Percentiles rank a stretch among this genome's conserved stretches.
phyloP scores from a whole-genome alignment of 768 basidiomycete species.

The Boletus bicolor region DNA sequence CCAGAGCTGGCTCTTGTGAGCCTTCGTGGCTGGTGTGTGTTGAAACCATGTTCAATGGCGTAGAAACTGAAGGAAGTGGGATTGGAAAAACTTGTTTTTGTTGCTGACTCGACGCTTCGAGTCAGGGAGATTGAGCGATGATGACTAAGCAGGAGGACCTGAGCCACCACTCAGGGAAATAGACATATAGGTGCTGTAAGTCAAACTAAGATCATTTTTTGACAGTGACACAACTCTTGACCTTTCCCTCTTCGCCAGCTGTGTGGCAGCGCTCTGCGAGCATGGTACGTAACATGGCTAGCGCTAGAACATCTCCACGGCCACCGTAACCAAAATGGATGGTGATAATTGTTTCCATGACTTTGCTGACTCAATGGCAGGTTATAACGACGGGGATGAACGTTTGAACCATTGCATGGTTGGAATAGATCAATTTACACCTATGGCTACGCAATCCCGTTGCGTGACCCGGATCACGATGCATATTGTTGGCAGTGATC shows the following conservation, averaged over 20 bases:
- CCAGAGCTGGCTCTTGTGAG: constrained; percentile 52
- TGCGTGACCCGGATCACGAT: background rate
- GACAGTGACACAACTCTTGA: too few species aligned
- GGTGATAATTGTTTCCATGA: background rate
- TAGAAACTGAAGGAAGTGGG: background rate
- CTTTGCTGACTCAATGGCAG: background rate
- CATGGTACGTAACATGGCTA: constrained; percentile 5
- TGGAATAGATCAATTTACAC: background rate
- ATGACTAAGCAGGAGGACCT: constrained; percentile 23
- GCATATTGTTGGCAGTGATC: background rate
- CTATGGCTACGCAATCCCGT: background rate
- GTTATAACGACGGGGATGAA: background rate
- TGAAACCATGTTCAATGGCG: constrained; percentile 27
- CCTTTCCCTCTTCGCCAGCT: background rate
- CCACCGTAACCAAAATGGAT: background rate
- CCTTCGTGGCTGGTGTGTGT: constrained; percentile 32
- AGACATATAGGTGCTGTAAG: background rate
- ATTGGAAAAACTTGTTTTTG: constrained; percentile 8
- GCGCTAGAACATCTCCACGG: background rate
- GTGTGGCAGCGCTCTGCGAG: background rate
- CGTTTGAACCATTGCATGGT: background rate
- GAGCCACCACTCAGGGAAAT: constrained; percentile 1
- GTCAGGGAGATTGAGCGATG: background rate
- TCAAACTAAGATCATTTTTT: background rate
- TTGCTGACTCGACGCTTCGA: constrained; percentile 1